Evolutionary conservation across 108 stramenopile genomes (phyloP), one percentile per base, ranked within the genome.

Genomic region (Fragilariopsis cylindrus): DNA sequence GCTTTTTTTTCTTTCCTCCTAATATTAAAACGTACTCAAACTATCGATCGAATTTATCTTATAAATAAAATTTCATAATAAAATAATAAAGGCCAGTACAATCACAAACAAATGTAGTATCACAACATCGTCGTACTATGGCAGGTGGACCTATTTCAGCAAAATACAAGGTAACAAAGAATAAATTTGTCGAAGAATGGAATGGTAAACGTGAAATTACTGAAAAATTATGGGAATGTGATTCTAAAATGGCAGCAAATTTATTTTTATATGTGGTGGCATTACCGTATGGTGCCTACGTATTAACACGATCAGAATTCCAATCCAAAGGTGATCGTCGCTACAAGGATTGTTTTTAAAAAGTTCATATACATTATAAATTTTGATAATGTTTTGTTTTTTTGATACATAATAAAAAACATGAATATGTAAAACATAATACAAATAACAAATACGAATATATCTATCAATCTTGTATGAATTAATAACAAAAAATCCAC

Each of bases 171-270:
- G 90, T 91, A 53, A 89, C 90, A 53, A 92, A 95, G 76, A 95
- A 95, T 64, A 90, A 87, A 60, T 95, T 81, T 74, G 86, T 92
- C 50, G 91, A 95, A 68, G 91, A 95, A 72, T 92, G 93, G 93
- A 92, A 91, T 63, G 93, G 93, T 46, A 80, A 77, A 12, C 86
- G 93, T 71, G 93, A 95, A 88, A 90, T 88, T 73, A 92, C 90
- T 46, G 90, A 95, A 55, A 74, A 83, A 76, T 65, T 78, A 2
- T 94, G 90, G 48, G 70, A 71, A 2, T 85, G 78, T 69, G 54
- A 82, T 8, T 74, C 76, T 5, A 65, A 60, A 16, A 69, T 75
- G 41, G 57, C 78, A 45, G 64, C 76, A 12, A 57, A 75, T 15
- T 58, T 92, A n/a, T 48, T 92, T 11, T 46, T 88, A 13, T 82